Percentiles rank a stretch among this genome's conserved stretches.
Conservation (phyloP, 23 red algal species). For the Pyropia yezoensis region DNA sequence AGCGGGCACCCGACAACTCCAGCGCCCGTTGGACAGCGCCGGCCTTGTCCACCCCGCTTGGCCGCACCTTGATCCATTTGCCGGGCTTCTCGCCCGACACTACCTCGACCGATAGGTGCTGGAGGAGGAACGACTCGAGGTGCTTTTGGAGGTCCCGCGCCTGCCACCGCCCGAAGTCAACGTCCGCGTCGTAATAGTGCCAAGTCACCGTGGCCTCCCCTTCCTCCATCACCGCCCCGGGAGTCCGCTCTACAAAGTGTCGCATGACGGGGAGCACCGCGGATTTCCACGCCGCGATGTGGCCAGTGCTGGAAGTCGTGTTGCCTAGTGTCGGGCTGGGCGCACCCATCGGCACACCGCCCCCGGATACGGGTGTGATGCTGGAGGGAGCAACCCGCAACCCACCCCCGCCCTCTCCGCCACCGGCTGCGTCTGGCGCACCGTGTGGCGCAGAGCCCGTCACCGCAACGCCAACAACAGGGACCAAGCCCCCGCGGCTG, state of each 20-base stretch:
- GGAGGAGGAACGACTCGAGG: constrained; percentile 51
- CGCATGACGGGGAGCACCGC: constrained; percentile 40
- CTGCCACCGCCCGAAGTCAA: constrained; percentile 84
- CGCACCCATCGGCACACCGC: no score
- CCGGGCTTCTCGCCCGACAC: constrained; percentile 26
- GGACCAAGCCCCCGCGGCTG: no score
- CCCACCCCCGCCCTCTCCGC: no score
- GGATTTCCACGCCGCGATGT: constrained; percentile 36
- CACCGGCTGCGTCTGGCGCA: no score
- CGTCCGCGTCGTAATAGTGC: constrained; percentile 80
- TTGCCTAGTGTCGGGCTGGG: background rate
- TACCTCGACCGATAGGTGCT: constrained; percentile 36
- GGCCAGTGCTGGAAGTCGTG: background rate
- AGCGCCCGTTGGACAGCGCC: constrained; percentile 37
- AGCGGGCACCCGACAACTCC: constrained; percentile 7
- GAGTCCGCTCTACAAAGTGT: constrained; percentile 74
- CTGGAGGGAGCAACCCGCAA: no score
- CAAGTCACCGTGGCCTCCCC: constrained; percentile 68
- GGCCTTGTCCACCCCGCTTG: constrained; percentile 48
- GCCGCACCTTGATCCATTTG: constrained; percentile 68
- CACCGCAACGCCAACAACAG: no score
- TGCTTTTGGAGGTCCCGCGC: constrained; percentile 71
- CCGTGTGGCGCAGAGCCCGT: no score
- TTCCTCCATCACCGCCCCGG: constrained; percentile 75
- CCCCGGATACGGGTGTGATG: no score